Conservation (phyloP, 768 basidiomycete genomes). For the Leccinum subtestaceum region DNA sequence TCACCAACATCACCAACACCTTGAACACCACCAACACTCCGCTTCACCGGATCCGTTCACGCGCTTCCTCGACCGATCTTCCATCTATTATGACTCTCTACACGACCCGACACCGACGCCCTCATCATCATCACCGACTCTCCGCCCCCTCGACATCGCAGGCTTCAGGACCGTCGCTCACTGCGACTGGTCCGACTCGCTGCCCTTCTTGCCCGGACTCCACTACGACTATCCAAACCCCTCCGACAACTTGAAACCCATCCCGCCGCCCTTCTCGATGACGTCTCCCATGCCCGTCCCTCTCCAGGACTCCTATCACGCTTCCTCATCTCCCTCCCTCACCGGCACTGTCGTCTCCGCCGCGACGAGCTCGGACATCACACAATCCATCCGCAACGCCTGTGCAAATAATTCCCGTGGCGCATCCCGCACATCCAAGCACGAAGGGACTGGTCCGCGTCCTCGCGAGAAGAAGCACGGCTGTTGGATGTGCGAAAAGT, state of each 20-base stretch:
- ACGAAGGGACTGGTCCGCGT: conserved; percentile 27
- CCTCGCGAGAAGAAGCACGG: conserved; percentile 69
- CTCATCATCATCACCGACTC: conserved; percentile 1
- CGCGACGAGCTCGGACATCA: conserved; percentile 27
- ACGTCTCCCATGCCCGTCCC: conserved; percentile 5
- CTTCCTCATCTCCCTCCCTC: neutral
- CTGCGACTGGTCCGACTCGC: conserved; percentile 26
- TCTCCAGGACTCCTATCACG: neutral
- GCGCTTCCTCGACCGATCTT: conserved; percentile 33
- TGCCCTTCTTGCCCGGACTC: conserved; percentile 18
- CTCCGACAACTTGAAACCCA: conserved; percentile 10
- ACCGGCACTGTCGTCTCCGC: conserved; percentile 2
- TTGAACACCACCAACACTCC: too few relatives aligned
- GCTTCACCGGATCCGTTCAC: conserved; percentile 23
- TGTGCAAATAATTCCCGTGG: conserved; percentile 22
- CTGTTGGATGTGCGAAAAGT: conserved; percentile 84
- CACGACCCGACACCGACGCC: neutral
- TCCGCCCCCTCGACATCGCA: conserved; percentile 21
- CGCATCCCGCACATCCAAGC: conserved; percentile 29
- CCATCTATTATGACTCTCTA: conserved; percentile 13
- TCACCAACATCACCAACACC: too few relatives aligned
- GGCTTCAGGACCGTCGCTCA: conserved; percentile 21
- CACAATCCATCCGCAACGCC: conserved; percentile 33
- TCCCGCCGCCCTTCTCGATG: neutral
- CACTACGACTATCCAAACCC: conserved; percentile 15